Evolutionary conservation across 2,329 filamentous ascomycete species (phyloP), one percentile per base, ranked within the genome.

Genomic region (Colletotrichum orchidophilum): DNA sequence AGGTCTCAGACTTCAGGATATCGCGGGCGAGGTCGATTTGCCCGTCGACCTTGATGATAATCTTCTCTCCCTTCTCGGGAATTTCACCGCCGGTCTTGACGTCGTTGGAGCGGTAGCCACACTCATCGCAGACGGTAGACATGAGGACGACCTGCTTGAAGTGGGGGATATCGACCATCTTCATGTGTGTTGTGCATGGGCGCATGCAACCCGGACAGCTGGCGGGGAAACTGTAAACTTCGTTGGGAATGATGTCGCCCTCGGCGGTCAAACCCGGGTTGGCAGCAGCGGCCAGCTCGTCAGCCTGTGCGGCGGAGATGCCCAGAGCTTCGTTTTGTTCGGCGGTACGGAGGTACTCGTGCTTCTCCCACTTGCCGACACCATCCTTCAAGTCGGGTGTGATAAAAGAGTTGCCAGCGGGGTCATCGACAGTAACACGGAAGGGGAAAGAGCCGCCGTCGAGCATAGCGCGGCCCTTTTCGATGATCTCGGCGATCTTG

Each of bases 111-210:
- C 94, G 92, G 85, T 98, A 97, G 69, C 96, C 96, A 80, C 96
- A 99, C 81, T 92, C 88, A 31, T 96, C 92, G 83, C 96, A 99
- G 31, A 94, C 92, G 2, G 96, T 98, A 76, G 92, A 95, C 94
- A 97, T 98, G 76, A 99, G 87, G 50, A 98, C 92, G 3, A 99
- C 96, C 79, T 98, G 94, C 84, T 98, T 97, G 86, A 99, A 99
- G 83, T 97, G 93, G 1, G 96, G 96, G 73, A 99, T 98, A 77
- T 97, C 94, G 68, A 98, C 94, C 92, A 97, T 97, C 86, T 98
- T 97, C 94, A 98, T 98, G 82, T 97, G 95, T 11, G 97, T 97
- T 4, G 91, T 91, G 83, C 95, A 98, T 5, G 90, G 85, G 81
- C 93, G 93, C 78, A 92, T 91, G 86, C 96, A 99, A 73, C 94